Evolutionary conservation across 306 rosid species (phyloP), one percentile per base, ranked within the genome.

Genomic region (Vigna nakashimae): DNA sequence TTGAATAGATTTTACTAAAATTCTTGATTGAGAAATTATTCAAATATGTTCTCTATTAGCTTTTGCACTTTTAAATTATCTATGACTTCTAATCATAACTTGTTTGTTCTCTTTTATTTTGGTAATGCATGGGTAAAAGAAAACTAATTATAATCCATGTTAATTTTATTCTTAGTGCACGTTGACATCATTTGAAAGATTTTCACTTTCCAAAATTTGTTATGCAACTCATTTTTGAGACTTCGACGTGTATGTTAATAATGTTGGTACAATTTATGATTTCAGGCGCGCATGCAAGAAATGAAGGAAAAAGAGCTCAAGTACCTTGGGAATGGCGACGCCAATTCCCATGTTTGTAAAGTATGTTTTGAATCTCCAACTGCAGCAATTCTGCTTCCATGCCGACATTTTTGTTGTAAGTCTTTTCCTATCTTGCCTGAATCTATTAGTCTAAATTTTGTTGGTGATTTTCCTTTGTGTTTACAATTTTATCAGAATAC

Each of bases 371-470:
- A 92, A 82, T 84, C 92, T 75, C 97, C 97, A 15, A 95, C 98
- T 9, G 97, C 98, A 45, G 98, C 98, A 73, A 92, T 95, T 84
- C 97, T 95, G 75, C 92, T 95, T 67, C 98, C 98, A 38, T 95
- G 98, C 84, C 91, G 98, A 40, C 98, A 95, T 87, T 95, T 95
- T 91, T 92, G 98, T 82, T 83, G 98, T 95, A 88, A 91, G 98
- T 82, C 66, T 65, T 57, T 18, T 77, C 52, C 6, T 10, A 69
- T 55, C 20, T 46, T 18, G n/a, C 59, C 40, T 48, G 28, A 18
- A 66, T 53, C 68, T 64, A 38, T 65, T 78, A 11, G 9, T 20
- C 52, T 52, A 43, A 53, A 3, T 8, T 0, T 20, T 65, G 11
- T 20, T 38, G 57, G 34, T 59, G 7, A 48, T 78, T 81, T 60